Conservation (phyloP, 371 early-diverging fungal species). For the Umbelopsis sp. region DNA sequence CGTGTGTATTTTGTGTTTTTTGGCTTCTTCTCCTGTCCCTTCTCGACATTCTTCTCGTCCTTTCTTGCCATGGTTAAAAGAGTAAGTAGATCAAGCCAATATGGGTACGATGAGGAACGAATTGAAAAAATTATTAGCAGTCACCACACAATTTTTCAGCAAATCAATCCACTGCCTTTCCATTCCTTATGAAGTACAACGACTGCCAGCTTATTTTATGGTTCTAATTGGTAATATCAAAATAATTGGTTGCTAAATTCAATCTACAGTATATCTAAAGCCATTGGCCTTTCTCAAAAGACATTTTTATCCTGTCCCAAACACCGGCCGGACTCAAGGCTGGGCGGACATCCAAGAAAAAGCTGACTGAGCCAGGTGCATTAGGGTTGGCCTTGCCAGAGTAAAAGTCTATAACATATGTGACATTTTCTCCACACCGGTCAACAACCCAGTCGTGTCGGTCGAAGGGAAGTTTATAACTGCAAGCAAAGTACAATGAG, state of each 20-base stretch:
- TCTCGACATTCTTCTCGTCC: background rate
- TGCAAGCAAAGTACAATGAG: conserved; percentile 13
- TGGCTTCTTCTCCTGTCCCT: background rate
- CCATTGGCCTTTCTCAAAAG: conserved; percentile 42
- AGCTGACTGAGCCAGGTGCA: conserved; percentile 64
- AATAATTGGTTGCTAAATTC: background rate
- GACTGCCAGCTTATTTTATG: no score
- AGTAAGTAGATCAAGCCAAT: background rate
- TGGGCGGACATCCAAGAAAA: conserved; percentile 91
- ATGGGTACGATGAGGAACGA: background rate
- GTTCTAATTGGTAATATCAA: no score
- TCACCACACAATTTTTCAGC: background rate
- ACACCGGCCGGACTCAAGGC: conserved; percentile 62
- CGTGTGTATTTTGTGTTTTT: background rate
- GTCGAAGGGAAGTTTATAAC: conserved; percentile 86
- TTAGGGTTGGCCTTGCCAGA: conserved; percentile 67
- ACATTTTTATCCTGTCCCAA: conserved; percentile 59
- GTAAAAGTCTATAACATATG: conserved; percentile 97
- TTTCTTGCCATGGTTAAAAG: background rate
- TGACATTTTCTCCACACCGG: conserved; percentile 88
- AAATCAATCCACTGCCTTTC: no score
- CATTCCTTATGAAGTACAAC: no score
- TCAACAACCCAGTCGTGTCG: conserved; percentile 98
- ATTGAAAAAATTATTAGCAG: background rate
- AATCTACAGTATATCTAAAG: conserved; percentile 24